Evolutionary conservation across 352 stramenopile species (phyloP), one percentile per base, ranked within the genome.

Genomic region (Phytophthora meadii): DNA sequence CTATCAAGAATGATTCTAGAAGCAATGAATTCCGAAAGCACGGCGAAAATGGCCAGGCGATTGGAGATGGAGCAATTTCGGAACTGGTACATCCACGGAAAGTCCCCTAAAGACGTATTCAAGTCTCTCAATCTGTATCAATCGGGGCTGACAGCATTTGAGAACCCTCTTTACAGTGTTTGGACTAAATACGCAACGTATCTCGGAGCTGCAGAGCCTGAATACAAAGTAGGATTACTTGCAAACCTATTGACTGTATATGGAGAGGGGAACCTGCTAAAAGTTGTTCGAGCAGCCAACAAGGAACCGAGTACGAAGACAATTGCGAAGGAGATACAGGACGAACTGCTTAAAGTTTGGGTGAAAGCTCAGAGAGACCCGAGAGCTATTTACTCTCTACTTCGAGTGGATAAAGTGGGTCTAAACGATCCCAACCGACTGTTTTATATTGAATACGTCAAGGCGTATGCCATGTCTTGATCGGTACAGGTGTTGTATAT

Each of bases 141-240:
- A 4, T n/a, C 15, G 19, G 17, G 32, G 0, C 10, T 51, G 5
- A 62, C 19, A 12, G 2, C 49, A 9, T 40, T 56, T 41, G 44
- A 62, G 28, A 61, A 11, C 1, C 42, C 60, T 10, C 27, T 56
- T n/a, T 68, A 44, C 15, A 12, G n/a, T 9, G 17, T 68, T n/a
- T 68, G 51, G 60, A 46, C 34, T 10, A 56, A 56, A 19, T 68
- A 68, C 51, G 25, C 52, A 7, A 40, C 17, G 1, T 51, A 42
- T 14, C 27, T 62, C 25, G 46, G 30, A 15, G 45, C 37, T 10
- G 44, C 30, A 14, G 52, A 62, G 4, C 51, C 60, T 2, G 41
- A 9, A 3, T 46, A 41, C 12, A 62, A 62, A 28, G 27, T 56
- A 27, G 37, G 36, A 45, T 24, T 46, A 14, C 51, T 62, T 30